These are phyloP conservation scores for Haematococcus sp. DNA, from an alignment of 139 green algal species.

Conservation along the genomic window DNA sequence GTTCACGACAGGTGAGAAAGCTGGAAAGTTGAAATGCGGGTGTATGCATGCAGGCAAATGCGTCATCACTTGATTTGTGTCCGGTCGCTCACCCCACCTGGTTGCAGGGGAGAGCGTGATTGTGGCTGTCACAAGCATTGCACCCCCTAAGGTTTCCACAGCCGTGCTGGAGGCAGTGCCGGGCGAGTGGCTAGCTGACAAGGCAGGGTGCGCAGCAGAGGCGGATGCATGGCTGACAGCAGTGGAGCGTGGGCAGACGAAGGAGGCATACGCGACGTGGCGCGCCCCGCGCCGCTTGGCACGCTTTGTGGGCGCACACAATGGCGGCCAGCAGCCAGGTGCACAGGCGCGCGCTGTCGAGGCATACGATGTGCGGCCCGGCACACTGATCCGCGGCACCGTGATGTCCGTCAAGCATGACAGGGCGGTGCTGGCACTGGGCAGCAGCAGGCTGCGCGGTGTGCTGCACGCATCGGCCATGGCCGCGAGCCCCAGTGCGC, in stretches of 20 bases:
- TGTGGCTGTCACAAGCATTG: background rate
- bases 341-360: background rate
- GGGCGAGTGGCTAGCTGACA: background rate
- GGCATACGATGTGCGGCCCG: background rate
- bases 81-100: too few species aligned
- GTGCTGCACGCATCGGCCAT: background rate
- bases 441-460: too few species aligned
- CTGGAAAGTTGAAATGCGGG: background rate
- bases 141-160: background rate
- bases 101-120: too few species aligned
- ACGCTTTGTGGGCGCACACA: constrained; percentile 7
- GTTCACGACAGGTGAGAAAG: background rate
- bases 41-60: background rate
- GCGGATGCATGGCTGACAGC: constrained; percentile 6
- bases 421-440: too few species aligned
- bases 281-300: background rate
- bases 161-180: background rate
- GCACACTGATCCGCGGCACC: background rate
- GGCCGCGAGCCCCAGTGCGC: background rate
- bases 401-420: background rate
- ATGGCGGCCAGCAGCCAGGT: background rate
- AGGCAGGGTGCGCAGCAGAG: background rate
- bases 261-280: background rate
- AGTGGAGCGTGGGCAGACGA: background rate
- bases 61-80: background rate